These are phyloP conservation scores for Sistotremastrum suecicum DNA, from an alignment of 768 basidiomycete species.

Conservation along the genomic window DNA sequence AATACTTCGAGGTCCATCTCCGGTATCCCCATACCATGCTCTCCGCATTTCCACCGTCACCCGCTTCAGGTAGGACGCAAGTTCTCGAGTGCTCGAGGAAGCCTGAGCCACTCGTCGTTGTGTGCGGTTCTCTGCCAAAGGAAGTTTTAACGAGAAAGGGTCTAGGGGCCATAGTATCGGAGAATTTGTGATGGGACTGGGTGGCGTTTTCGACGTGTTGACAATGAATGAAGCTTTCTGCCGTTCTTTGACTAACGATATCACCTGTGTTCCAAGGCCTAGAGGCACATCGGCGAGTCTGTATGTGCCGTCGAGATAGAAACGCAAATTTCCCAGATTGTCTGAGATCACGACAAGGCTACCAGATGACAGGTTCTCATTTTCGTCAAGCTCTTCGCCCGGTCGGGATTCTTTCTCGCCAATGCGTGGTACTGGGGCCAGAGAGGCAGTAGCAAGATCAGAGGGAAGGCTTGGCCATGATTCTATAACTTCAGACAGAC, in stretches of 20 bases:
- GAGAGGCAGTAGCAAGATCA: slow-evolving; percentile 45
- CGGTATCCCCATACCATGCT: slow-evolving; percentile 58
- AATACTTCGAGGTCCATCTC: slow-evolving; percentile 53
- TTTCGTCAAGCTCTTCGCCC: slow-evolving; percentile 28
- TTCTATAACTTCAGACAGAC: slow-evolving; percentile 44
- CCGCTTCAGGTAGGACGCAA: slow-evolving; percentile 58
- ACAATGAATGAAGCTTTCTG: slow-evolving; percentile 31
- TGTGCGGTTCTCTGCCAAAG: slow-evolving; percentile 40
- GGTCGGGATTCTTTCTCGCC: slow-evolving; percentile 16
- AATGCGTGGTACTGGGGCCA: slow-evolving; percentile 28
- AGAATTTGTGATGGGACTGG: slow-evolving; percentile 11
- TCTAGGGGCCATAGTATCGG: slow-evolving; percentile 26
- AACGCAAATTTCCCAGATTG: slow-evolving; percentile 40
- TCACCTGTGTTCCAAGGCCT: slow-evolving; percentile 15
- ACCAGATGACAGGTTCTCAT: slow-evolving; percentile 15
- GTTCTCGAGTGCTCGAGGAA: slow-evolving; percentile 55
- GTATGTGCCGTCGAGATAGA: slow-evolving; percentile 66
- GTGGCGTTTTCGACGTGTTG: slow-evolving; percentile 22
- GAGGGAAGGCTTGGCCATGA: slow-evolving; percentile 55
- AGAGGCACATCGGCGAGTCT: slow-evolving; percentile 42
- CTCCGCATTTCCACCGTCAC: slow-evolving; percentile 58
- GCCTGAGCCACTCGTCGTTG: slow-evolving; percentile 57
- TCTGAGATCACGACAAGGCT: slow-evolving; percentile 55
- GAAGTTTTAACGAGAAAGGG: slow-evolving; percentile 27
- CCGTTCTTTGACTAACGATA: slow-evolving; percentile 33